Evolutionary conservation across 495 filamentous ascomycete species (phyloP).

Genomic region (Penicillium nucicola): DNA sequence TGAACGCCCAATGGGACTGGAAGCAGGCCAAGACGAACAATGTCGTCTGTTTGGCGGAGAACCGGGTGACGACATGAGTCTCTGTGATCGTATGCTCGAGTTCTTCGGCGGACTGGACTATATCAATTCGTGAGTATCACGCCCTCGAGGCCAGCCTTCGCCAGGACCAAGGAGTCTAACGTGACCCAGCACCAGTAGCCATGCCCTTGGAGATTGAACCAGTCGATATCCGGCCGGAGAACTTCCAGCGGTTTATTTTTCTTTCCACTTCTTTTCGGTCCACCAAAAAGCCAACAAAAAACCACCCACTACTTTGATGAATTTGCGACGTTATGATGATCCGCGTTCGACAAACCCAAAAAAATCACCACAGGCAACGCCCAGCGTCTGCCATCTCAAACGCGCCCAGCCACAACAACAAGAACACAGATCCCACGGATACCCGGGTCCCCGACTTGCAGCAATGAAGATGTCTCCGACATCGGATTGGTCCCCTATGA

Average conservation of each 20-base stretch:
- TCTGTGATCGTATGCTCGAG: constrained; percentile 48
- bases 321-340: constrained; percentile 6
- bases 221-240: background rate
- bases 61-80: constrained; percentile 43
- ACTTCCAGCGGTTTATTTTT: background rate
- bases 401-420: constrained; percentile 15
- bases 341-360: constrained; percentile 10
- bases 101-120: constrained; percentile 49
- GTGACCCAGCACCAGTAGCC: constrained; percentile 15
- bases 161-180: constrained; percentile 9
- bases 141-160: background rate
- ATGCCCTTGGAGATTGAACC: constrained; percentile 24
- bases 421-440: constrained; percentile 33
- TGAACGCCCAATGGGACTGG: constrained; percentile 24
- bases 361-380: constrained; percentile 10
- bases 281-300: constrained; percentile 6
- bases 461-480: constrained; percentile 42
- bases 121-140: constrained; percentile 41
- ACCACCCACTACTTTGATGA: constrained; percentile 5
- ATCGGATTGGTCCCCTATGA: constrained; percentile 44
- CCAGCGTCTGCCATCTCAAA: constrained; percentile 11
- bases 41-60: constrained; percentile 47
- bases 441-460: constrained; percentile 43
- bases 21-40: constrained; percentile 30
- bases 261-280: background rate